Base-by-base conservation (phyloP, 2,329 filamentous ascomycete genomes). In the Aspergillus viridinutans region DNA sequence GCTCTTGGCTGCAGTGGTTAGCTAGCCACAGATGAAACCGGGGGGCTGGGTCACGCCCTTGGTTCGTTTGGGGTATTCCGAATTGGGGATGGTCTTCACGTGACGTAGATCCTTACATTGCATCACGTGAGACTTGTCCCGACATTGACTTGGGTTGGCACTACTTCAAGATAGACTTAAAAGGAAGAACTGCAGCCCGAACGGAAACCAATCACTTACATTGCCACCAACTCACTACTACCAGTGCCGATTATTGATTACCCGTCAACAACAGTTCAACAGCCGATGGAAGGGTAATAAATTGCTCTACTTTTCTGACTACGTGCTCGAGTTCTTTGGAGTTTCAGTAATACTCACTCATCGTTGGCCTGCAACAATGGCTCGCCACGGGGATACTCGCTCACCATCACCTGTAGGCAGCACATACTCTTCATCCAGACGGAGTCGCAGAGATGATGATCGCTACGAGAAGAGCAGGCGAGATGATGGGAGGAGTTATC, bases 361-460 rank as follows among this genome's bases (percentile, higher is more conserved):
- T 76, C 71, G 74, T 81, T 80, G 76, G 79, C 80, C 74, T 79
- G 75, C 76, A 78, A 78, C 69, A 74, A 84, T 84, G 82, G 81
- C 80, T 80, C 81, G 81, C 75, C 80, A 81, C 75, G 82, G 81
- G 80, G 81, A 83, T 76, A 80, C 80, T 80, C 83, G 90, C 89
- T 93, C 90, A 92, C 90, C 90, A 90, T 91, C 88, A 86, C 89
- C 89, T 87, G 86, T 88, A 92, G 89, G 89, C 85, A 91, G 89
- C 83, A 87, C 89, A 73, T 83, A 84, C 76, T 86, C 85, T 76
- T 85, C 86, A 71, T 87, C 85, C 79, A 88, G 85, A 78, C 84
- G 85, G 60, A 76, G 67, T 67, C 78, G 80, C 68, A 78, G 80
- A 74, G 82, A 81, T 65, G 77, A 82, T 71, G 75, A 80, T 67